These are phyloP conservation scores for Hericium coralloides DNA, from an alignment of 768 basidiomycete species.

Conservation along the genomic window DNA sequence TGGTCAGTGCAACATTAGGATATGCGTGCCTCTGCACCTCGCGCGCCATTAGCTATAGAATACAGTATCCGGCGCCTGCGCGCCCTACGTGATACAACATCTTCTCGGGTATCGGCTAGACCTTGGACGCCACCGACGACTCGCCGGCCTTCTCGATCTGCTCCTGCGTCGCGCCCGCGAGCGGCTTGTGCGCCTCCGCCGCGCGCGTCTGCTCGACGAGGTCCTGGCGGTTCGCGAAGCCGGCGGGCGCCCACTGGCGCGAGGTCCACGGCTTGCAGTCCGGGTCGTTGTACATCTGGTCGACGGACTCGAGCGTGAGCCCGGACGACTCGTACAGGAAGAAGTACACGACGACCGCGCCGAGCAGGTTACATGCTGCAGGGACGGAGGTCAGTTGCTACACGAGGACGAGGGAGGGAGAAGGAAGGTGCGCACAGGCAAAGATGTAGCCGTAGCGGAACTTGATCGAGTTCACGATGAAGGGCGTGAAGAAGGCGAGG, in stretches of 20 bases:
- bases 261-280: slow-evolving; percentile 62
- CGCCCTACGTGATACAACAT: too few relatives aligned
- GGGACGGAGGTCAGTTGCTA: neutral
- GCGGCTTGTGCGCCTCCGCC: slow-evolving; percentile 29
- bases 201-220: slow-evolving; percentile 27
- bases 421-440: slow-evolving; percentile 31
- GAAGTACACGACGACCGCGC: slow-evolving; percentile 53
- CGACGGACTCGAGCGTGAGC: slow-evolving; percentile 57
- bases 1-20: too few relatives aligned
- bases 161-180: slow-evolving; percentile 14
- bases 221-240: slow-evolving; percentile 32
- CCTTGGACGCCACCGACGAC: neutral
- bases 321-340: slow-evolving; percentile 72
- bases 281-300: slow-evolving; percentile 59
- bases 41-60: too few relatives aligned
- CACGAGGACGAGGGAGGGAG: neutral
- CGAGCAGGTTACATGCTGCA: slow-evolving; percentile 48
- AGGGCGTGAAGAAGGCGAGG: slow-evolving; percentile 72
- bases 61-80: too few relatives aligned
- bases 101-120: neutral
- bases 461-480: slow-evolving; percentile 48
- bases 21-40: too few relatives aligned
- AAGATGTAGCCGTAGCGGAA: slow-evolving; percentile 68
- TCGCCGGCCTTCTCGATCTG: neutral
- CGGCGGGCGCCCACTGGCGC: slow-evolving; percentile 47